These are phyloP conservation scores for Backusella tarrabulga DNA, from an alignment of 192 early-diverging fungal species.

Conservation along the genomic window DNA sequence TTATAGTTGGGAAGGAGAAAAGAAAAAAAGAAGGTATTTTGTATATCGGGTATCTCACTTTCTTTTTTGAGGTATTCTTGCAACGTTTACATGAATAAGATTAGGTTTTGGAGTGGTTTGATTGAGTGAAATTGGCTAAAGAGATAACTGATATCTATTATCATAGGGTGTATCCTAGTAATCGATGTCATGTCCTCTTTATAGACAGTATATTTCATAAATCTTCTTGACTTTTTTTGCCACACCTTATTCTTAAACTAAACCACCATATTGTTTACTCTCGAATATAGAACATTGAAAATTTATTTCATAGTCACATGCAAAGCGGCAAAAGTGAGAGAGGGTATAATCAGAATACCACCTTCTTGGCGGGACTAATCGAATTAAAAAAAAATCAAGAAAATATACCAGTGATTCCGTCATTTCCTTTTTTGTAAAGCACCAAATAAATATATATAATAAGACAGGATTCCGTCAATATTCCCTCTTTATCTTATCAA, in stretches of 20 bases:
- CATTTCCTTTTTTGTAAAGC: background rate
- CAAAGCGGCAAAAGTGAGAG: background rate
- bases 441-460: conserved; percentile 2
- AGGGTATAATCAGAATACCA: conserved; percentile 4
- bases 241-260: background rate
- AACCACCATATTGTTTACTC: background rate
- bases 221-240: background rate
- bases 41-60: background rate
- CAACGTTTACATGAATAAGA: background rate
- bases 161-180: background rate
- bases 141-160: background rate
- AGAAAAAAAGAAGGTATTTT: background rate
- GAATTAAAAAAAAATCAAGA: background rate
- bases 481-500: background rate
- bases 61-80: background rate
- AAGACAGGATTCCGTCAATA: background rate
- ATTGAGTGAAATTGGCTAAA: background rate
- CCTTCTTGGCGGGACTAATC: background rate
- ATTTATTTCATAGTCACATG: background rate
- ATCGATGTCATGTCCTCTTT: background rate
- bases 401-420: background rate
- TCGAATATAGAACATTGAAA: background rate
- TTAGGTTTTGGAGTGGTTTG: background rate
- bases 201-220: conserved; percentile 2
- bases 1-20: background rate